phyloP scores from a whole-genome alignment of 805 yeast species.

The Kodamaea sagamina region DNA sequence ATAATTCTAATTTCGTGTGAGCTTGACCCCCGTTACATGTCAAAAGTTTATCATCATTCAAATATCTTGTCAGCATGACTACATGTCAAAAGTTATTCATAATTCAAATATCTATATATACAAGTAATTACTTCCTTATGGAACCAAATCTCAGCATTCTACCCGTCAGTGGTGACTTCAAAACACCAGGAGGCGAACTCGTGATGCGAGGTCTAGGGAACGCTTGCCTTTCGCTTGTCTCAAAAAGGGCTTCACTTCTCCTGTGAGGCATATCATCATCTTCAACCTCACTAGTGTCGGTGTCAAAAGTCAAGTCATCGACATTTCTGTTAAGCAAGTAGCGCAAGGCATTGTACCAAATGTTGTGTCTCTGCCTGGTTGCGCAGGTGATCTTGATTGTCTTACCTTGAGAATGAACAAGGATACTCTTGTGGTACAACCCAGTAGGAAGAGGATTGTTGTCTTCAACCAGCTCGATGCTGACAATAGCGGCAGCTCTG shows the following conservation, averaged over 20 bases:
- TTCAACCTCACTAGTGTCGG: slow-evolving; percentile 25
- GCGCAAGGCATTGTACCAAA: slow-evolving; percentile 84
- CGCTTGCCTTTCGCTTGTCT: slow-evolving; percentile 19
- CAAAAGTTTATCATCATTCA: background rate
- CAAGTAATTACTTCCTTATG: slow-evolving; percentile 9
- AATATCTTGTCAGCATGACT: background rate
- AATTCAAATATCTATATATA: background rate
- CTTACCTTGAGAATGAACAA: slow-evolving; percentile 68
- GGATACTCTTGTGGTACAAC: slow-evolving; percentile 77
- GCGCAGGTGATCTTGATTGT: slow-evolving; percentile 82
- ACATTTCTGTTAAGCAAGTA: slow-evolving; percentile 68
- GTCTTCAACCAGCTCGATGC: slow-evolving; percentile 80
- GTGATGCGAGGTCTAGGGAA: slow-evolving; percentile 18
- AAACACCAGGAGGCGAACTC: slow-evolving; percentile 14
- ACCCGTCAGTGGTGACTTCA: slow-evolving; percentile 10
- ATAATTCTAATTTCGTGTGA: background rate
- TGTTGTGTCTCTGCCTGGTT: slow-evolving; percentile 81
- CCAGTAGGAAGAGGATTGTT: slow-evolving; percentile 89
- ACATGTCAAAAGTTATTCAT: background rate
- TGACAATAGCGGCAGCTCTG: slow-evolving; percentile 75
- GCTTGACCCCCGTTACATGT: no score
- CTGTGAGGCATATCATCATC: slow-evolving; percentile 17
- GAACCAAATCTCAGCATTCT: slow-evolving; percentile 15
- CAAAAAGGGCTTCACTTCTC: slow-evolving; percentile 13
- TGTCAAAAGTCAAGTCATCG: slow-evolving; percentile 54